Evolutionary conservation across 1,284 basidiomycete genomes (phyloP).

Genomic region (Leucoagaricus sp.): DNA sequence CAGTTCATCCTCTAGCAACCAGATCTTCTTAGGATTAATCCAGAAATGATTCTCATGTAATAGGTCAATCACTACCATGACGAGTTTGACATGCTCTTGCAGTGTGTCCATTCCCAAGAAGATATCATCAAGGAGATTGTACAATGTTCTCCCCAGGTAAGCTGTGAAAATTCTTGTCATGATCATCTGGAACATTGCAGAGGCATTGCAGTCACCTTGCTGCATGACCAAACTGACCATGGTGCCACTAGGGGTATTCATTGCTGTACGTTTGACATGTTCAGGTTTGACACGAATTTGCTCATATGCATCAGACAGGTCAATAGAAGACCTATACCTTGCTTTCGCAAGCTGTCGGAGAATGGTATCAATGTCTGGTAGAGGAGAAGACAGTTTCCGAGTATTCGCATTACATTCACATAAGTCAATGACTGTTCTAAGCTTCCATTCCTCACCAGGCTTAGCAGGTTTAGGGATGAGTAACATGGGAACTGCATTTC

Average conservation of each 20-base stretch:
- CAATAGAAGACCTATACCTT: slow-evolving; percentile 26
- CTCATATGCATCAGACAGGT: slow-evolving; percentile 36
- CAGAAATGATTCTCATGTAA: slow-evolving; percentile 1
- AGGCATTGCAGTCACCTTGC: slow-evolving; percentile 37
- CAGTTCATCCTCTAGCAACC: slow-evolving; percentile 1
- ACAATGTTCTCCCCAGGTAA: slow-evolving; percentile 21
- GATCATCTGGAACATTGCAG: slow-evolving; percentile 34
- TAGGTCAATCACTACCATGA: background rate
- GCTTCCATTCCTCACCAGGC: slow-evolving; percentile 19
- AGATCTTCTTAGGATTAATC: slow-evolving; percentile 6
- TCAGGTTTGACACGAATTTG: slow-evolving; percentile 32
- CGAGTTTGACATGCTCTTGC: background rate
- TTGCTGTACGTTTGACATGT: slow-evolving; percentile 25
- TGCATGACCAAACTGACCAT: slow-evolving; percentile 39
- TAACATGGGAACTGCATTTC: slow-evolving; percentile 35
- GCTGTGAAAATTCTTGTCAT: slow-evolving; percentile 34
- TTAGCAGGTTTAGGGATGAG: slow-evolving; percentile 29
- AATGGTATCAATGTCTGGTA: slow-evolving; percentile 32
- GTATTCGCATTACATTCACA: slow-evolving; percentile 37
- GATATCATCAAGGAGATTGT: slow-evolving; percentile 31
- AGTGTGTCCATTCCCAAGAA: slow-evolving; percentile 29
- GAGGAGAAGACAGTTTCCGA: slow-evolving; percentile 30
- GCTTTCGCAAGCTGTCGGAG: slow-evolving; percentile 22
- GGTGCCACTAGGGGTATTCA: slow-evolving; percentile 36
- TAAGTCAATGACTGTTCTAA: slow-evolving; percentile 33